Conservation (phyloP, 345 rosid species). For the Eucalyptus dawsonii region DNA sequence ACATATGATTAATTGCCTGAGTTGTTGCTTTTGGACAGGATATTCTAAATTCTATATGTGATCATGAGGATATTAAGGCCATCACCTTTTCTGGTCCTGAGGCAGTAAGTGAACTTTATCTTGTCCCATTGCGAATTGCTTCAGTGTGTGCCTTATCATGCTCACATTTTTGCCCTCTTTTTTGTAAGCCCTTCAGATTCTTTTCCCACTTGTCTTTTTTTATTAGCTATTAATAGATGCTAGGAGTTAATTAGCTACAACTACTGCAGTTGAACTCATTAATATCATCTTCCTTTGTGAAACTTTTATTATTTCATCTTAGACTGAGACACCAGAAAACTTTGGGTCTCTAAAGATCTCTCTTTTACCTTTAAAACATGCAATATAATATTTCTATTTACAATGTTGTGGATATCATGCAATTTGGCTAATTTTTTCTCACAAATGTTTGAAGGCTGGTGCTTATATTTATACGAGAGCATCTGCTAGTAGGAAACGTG, state of each 20-base stretch:
- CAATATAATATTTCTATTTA: not conserved
- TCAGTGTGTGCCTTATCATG: not conserved
- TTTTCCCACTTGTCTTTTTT: not conserved
- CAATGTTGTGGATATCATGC: not conserved
- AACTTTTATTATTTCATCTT: not conserved
- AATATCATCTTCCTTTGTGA: not conserved
- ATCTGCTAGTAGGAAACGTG: conserved; percentile 19
- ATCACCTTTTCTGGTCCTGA: conserved; percentile 82
- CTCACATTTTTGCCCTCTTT: not conserved
- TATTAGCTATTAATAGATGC: not conserved
- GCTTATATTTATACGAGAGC: conserved; percentile 18
- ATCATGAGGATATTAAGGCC: conserved; percentile 68
- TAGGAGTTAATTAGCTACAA: not conserved
- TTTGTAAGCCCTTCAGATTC: not conserved
- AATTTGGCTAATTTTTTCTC: not conserved
- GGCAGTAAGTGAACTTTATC: conserved; percentile 39
- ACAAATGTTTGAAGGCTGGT: conserved; percentile 11
- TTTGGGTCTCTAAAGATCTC: not conserved
- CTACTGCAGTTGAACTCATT: not conserved
- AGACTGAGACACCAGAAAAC: not conserved
- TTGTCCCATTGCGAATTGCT: not conserved
- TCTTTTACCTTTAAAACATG: not conserved
- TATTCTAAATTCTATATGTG: conserved; percentile 77
- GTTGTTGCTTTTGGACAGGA: conserved; percentile 29
- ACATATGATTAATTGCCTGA: not conserved